Evolutionary conservation across 2,329 filamentous ascomycete genomes (phyloP).

Genomic region (Trichoderma sp.): DNA sequence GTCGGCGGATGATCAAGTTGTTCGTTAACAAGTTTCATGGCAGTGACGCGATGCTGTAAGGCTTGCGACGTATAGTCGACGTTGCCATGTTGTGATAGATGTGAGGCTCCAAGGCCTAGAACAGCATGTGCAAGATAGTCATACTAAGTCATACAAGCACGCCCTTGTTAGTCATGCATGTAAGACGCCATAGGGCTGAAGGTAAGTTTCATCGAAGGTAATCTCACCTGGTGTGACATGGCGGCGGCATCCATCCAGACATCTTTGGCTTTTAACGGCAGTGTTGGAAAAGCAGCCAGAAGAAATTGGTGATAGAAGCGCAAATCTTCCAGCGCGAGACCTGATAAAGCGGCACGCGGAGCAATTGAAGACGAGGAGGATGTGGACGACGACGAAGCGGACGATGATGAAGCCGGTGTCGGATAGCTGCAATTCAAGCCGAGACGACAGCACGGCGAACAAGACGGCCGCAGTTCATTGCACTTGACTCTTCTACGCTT

Average conservation of each 20-base stretch:
- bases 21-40: constrained; percentile 40
- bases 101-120: constrained; percentile 41
- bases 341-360: constrained; percentile 23
- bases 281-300: constrained; percentile 41
- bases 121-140: constrained; percentile 42
- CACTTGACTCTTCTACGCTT: constrained; percentile 37
- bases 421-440: constrained; percentile 39
- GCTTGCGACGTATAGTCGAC: constrained; percentile 33
- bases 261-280: constrained; percentile 36
- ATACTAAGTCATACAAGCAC: constrained; percentile 30
- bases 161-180: neutral
- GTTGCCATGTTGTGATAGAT: constrained; percentile 35
- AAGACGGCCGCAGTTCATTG: constrained; percentile 34
- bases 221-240: constrained; percentile 38
- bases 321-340: constrained; percentile 46
- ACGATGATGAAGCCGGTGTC: constrained; percentile 3
- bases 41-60: constrained; percentile 38
- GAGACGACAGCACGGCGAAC: constrained; percentile 36
- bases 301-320: constrained; percentile 54
- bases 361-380: neutral
- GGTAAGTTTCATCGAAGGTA: no score
- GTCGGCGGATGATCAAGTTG: constrained; percentile 31
- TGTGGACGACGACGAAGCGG: neutral
- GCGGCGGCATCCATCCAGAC: constrained; percentile 39
- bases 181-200: neutral